Evolutionary conservation across 176 grass and related monocot species (phyloP).

Genomic region (Cocos nucifera): DNA sequence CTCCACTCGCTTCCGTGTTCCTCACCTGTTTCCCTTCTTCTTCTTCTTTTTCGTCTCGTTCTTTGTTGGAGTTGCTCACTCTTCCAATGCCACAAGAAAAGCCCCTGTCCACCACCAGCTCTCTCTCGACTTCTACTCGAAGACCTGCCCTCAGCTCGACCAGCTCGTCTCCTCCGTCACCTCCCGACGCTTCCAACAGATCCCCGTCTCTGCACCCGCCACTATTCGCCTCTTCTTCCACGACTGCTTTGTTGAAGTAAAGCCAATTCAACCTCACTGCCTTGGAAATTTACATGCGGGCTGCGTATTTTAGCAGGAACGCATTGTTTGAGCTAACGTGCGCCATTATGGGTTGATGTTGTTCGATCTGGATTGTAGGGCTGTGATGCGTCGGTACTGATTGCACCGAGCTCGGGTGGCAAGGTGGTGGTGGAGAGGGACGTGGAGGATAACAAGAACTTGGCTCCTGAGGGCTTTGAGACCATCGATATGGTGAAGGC

Average conservation of each 20-base stretch:
- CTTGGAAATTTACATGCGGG: no score
- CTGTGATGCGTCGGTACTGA: slow-evolving; percentile 82
- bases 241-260: slow-evolving; percentile 96
- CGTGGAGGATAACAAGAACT: slow-evolving; percentile 70
- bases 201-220: slow-evolving; percentile 53
- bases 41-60: slow-evolving; percentile 26
- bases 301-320: no score
- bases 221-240: slow-evolving; percentile 95
- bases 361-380: slow-evolving; percentile 30
- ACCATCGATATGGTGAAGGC: slow-evolving; percentile 74
- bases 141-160: slow-evolving; percentile 65
- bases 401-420: slow-evolving; percentile 38
- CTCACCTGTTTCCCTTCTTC: neutral
- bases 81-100: slow-evolving; percentile 8
- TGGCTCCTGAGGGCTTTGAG: slow-evolving; percentile 72
- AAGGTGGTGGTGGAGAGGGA: slow-evolving; percentile 62
- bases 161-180: slow-evolving; percentile 79
- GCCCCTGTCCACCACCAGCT: slow-evolving; percentile 59
- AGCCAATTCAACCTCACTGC: no score
- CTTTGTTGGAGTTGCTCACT: slow-evolving; percentile 6
- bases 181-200: slow-evolving; percentile 36
- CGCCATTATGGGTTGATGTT: no score
- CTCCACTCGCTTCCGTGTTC: neutral
- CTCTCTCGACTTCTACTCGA: slow-evolving; percentile 70
- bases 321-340: no score